Evolutionary conservation across 2,329 filamentous ascomycete genomes (phyloP).

Genomic region (Pseudogymnoascus sp.): DNA sequence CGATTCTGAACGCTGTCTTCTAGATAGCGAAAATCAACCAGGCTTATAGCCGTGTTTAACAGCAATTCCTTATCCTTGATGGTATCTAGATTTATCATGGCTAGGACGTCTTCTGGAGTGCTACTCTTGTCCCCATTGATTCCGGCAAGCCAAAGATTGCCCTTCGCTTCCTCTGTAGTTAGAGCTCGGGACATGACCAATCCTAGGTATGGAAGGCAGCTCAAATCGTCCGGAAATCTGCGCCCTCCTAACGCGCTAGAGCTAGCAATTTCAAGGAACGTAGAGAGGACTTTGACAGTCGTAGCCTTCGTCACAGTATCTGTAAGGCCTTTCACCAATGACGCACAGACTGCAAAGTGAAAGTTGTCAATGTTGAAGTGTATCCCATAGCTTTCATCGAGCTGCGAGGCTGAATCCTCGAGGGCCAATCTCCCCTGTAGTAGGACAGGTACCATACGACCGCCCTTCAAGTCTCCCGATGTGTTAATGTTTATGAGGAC

Average conservation of each 20-base stretch:
- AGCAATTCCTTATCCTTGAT: conserved; percentile 56
- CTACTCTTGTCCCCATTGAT: conserved; percentile 40
- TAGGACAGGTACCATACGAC: conserved; percentile 51
- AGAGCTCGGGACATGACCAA: conserved; percentile 51
- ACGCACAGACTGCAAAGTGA: conserved; percentile 59
- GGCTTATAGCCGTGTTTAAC: conserved; percentile 53
- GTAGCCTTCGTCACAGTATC: conserved; percentile 53
- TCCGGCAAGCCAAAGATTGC: conserved; percentile 54
- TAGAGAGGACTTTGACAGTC: conserved; percentile 52
- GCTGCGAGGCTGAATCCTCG: conserved; percentile 52
- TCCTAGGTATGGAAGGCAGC: conserved; percentile 47
- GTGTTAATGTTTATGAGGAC: conserved; percentile 57
- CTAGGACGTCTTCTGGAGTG: conserved; percentile 33
- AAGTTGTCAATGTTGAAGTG: conserved; percentile 58
- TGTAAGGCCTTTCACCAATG: conserved; percentile 55
- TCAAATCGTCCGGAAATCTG: conserved; percentile 26
- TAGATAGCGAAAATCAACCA: conserved; percentile 59
- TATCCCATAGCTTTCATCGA: conserved; percentile 60
- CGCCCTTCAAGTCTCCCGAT: conserved; percentile 50
- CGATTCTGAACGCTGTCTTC: conserved; percentile 56
- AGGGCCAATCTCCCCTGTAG: conserved; percentile 53
- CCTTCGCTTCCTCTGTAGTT: conserved; percentile 51
- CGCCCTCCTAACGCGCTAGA: conserved; percentile 23
- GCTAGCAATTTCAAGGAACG: conserved; percentile 49
- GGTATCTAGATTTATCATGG: conserved; percentile 36